phyloP scores from a whole-genome alignment of 345 rosid genomes.

The Theobroma cacao region DNA sequence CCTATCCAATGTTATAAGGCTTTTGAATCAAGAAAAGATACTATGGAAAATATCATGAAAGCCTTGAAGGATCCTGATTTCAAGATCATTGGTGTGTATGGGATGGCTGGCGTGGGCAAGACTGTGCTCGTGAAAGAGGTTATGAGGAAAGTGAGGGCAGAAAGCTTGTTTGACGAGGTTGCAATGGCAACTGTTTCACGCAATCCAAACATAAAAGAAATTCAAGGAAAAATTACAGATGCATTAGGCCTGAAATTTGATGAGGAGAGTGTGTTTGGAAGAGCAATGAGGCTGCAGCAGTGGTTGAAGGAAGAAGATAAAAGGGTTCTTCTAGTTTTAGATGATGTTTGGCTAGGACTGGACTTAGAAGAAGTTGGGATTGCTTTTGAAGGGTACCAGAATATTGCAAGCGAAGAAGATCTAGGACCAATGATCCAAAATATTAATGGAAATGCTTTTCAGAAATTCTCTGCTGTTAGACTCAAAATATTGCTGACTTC shows the following conservation, averaged over 20 bases:
- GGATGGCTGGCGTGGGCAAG: slow-evolving; percentile 16
- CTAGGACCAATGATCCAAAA: neutral
- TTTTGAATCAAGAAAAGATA: neutral
- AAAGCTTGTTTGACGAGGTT: slow-evolving; percentile 6
- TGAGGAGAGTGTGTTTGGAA: neutral
- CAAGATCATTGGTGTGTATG: slow-evolving; percentile 9
- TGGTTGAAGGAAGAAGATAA: neutral
- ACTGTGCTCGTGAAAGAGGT: neutral
- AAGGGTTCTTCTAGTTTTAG: neutral
- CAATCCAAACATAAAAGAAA: neutral
- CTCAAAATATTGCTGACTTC: slow-evolving; percentile 29
- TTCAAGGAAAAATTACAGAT: slow-evolving; percentile 13
- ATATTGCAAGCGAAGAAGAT: neutral
- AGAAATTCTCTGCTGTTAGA: slow-evolving; percentile 10
- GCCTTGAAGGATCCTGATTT: neutral
- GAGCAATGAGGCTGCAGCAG: slow-evolving; percentile 9
- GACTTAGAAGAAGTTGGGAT: slow-evolving; percentile 1
- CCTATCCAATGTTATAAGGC: neutral
- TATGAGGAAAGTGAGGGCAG: neutral
- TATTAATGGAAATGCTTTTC: neutral
- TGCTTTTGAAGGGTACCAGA: neutral
- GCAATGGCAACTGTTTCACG: neutral
- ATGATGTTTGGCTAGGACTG: slow-evolving; percentile 2
- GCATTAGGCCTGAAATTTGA: neutral
- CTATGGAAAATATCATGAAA: neutral